phyloP scores from a whole-genome alignment of 495 filamentous ascomycete species.

The Aspergillus baeticus region DNA sequence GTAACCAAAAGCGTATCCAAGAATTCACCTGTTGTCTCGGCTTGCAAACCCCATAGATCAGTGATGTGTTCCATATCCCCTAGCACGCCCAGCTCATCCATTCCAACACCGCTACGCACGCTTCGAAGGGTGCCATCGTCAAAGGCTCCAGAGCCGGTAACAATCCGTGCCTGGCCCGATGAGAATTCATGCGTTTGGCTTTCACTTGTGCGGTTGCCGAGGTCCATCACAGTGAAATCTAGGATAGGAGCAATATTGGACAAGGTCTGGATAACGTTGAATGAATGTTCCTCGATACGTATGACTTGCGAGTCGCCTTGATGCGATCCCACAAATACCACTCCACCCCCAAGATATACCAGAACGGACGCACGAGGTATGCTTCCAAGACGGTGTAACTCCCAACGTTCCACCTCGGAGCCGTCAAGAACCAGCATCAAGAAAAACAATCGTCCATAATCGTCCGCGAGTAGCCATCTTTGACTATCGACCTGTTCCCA shows the following conservation, averaged over 20 bases:
- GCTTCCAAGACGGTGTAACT: conserved; percentile 63
- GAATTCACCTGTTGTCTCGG: conserved; percentile 39
- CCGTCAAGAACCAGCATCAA: conserved; percentile 65
- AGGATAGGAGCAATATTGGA: conserved; percentile 86
- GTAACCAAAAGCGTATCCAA: conserved; percentile 76
- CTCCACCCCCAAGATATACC: conserved; percentile 72
- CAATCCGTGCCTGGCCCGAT: conserved; percentile 90
- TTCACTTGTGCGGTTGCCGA: conserved; percentile 78
- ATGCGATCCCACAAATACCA: conserved; percentile 87
- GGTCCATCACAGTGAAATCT: conserved; percentile 93
- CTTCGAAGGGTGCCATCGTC: conserved; percentile 83
- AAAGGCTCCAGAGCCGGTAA: conserved; percentile 86
- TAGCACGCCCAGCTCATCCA: conserved; percentile 83
- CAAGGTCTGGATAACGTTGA: conserved; percentile 73
- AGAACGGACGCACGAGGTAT: conserved; percentile 73
- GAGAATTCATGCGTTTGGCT: conserved; percentile 83
- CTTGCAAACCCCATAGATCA: conserved; percentile 65
- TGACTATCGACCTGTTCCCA: conserved; percentile 83
- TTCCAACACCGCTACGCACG: conserved; percentile 88
- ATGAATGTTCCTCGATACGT: conserved; percentile 50
- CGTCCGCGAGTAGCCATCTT: conserved; percentile 83
- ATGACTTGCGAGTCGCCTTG: conserved; percentile 89
- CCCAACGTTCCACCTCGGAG: conserved; percentile 64
- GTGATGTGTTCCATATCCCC: conserved; percentile 75
- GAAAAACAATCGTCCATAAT: conserved; percentile 79